Conservation (phyloP, 192 early-diverging fungal genomes). For the Entomortierella parvispora region DNA sequence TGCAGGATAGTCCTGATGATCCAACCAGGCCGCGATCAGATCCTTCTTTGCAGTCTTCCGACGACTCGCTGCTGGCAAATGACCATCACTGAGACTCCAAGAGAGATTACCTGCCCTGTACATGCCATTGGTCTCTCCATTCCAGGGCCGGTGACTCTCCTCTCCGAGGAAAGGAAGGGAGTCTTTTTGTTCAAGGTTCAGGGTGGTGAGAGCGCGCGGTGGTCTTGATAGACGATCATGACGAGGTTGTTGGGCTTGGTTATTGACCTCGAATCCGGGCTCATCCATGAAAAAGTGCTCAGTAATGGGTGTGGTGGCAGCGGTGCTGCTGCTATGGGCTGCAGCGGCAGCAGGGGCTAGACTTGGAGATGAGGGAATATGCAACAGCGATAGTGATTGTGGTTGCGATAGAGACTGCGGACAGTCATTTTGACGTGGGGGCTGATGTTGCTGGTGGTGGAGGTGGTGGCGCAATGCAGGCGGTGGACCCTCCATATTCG, state of each 20-base stretch:
- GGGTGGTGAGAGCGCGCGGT: slow-evolving; percentile 2
- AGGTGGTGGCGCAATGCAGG: background rate
- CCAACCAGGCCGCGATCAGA: slow-evolving; percentile 31
- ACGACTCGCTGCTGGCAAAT: slow-evolving; percentile 17
- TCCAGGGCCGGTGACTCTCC: too few relatives aligned
- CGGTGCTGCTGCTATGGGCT: too few relatives aligned
- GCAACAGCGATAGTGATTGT: too few relatives aligned
- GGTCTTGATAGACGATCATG: slow-evolving; percentile 13
- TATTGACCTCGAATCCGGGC: background rate
- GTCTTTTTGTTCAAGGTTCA: slow-evolving; percentile 3
- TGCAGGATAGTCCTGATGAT: slow-evolving; percentile 12
- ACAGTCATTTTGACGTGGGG: too few relatives aligned
- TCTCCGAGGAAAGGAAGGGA: background rate
- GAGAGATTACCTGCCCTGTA: slow-evolving; percentile 2
- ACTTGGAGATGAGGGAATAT: too few relatives aligned
- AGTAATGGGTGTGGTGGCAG: too few relatives aligned
- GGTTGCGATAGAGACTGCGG: too few relatives aligned
- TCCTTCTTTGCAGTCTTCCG: slow-evolving; percentile 17
- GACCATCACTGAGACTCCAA: slow-evolving; percentile 35
- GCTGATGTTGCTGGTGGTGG: too few relatives aligned
- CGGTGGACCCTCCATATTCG: slow-evolving; percentile 5
- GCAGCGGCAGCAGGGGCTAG: too few relatives aligned
- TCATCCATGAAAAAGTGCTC: background rate
- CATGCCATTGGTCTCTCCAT: background rate
- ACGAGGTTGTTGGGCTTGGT: background rate